Evolutionary conservation across 2,329 filamentous ascomycete genomes (phyloP), one percentile per base, ranked within the genome.

Genomic region (Albifimbria verrucaria): DNA sequence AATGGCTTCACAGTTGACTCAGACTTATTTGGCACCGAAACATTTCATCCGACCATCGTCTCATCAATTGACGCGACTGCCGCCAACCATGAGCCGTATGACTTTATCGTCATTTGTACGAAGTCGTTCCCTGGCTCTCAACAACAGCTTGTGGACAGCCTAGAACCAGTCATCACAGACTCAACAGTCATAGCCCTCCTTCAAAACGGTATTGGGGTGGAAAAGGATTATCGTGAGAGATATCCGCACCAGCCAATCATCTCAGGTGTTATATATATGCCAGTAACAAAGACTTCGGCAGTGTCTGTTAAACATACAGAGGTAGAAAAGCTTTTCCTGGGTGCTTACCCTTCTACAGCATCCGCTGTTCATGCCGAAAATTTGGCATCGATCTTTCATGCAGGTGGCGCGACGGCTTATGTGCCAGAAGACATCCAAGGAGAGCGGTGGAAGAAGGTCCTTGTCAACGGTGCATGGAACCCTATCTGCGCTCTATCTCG

Each of bases 101-200:
- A 48, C 46, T 48, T 48, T 20, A 36, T 48, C 26, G 24, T 48
- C 21, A 18, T 48, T 21, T 48, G 46, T n/a, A 48, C 46, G 2
- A 48, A 48, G 26, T 28, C 46, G 22, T 48, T 48, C 22, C 46
- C 46, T 7, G 46, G 46, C 3, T 48, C 46, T 18, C 46, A 48
- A n/a, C 3, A 48, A 9, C 25, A 32, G 5, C 25, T 28, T 32
- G 46, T 48, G 17, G 7, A 48, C 17, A 28, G 24, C 23, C 25
- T 48, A 7, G 46, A 7, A 28, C 46, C 26, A 4, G 32, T 39
- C 4, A n/a, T 39, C 32, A n/a, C 32, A n/a, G 12, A 39, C 12
- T 28, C 46, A 5, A 48, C 46, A 28, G 17, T 36, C n/a, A 32
- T 48, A 18, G 46, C 36, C 11, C 46, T 48, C 9, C 24, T 48